phyloP scores from a whole-genome alignment of 1,139 yeast genomes.

The Debaryomyces subglobosus region DNA sequence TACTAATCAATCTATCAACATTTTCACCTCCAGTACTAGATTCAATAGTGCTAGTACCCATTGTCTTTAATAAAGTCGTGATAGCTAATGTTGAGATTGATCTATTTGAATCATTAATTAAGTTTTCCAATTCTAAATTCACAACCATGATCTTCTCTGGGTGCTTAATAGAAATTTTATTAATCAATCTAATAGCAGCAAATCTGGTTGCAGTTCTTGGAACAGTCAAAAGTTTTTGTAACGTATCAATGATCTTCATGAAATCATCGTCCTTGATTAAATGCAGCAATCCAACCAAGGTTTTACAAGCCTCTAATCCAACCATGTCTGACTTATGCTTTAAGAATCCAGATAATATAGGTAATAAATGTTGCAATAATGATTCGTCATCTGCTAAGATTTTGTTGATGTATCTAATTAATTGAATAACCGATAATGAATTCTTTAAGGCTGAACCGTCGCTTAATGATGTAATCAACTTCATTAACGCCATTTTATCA shows the following conservation, averaged over 20 bases:
- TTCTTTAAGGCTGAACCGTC: slow-evolving; percentile 65
- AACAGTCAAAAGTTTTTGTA: slow-evolving; percentile 79
- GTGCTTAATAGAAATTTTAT: slow-evolving; percentile 77
- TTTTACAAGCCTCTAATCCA: slow-evolving; percentile 90
- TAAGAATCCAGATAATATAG: slow-evolving; percentile 70
- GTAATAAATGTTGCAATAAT: slow-evolving; percentile 57
- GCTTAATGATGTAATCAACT: slow-evolving; percentile 80
- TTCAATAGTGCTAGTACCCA: slow-evolving; percentile 64
- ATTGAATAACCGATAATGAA: slow-evolving; percentile 79
- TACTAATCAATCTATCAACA: slow-evolving; percentile 86
- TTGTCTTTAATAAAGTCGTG: slow-evolving; percentile 92
- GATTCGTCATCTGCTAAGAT: slow-evolving; percentile 64
- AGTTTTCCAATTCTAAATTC: slow-evolving; percentile 79
- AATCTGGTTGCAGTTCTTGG: slow-evolving; percentile 91
- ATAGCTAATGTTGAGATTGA: slow-evolving; percentile 98
- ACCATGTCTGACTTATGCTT: slow-evolving; percentile 88
- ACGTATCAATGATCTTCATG: slow-evolving; percentile 64
- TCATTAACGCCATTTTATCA: slow-evolving; percentile 92
- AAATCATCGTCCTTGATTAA: slow-evolving; percentile 65
- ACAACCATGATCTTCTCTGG: slow-evolving; percentile 76
- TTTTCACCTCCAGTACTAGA: slow-evolving; percentile 54
- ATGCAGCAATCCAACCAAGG: slow-evolving; percentile 65
- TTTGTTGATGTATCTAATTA: slow-evolving; percentile 80
- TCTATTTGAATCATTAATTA: slow-evolving; percentile 86
- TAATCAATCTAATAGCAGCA: slow-evolving; percentile 89